Base-by-base conservation (phyloP, 139 green algal genomes). In the Haematococcus lacustris region DNA sequence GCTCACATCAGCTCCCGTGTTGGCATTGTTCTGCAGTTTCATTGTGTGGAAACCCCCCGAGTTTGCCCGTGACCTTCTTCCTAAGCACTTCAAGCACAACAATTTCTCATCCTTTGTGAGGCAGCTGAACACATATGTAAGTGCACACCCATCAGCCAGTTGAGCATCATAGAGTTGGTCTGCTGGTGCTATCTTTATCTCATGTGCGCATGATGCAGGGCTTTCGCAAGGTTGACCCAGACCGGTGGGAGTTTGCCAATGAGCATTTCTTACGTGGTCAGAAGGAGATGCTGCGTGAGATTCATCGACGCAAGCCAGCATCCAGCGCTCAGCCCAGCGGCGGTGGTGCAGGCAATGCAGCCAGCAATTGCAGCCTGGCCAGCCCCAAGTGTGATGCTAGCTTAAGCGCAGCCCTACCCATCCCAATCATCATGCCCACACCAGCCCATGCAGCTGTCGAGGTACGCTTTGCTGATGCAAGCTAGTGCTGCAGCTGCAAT, bases 221-320 rank as follows among this genome's bases (percentile, higher is more conserved):
- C 50, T 99, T 99, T 75, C 83, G 92, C 17, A 99, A 99, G 71
- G 85, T 95, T 7, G 89, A 99, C 73, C 92, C 95, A 23, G 95
- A 98, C 80, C 82, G 89, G 2, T 98, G 93, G 92, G 90, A 98
- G 86, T 99, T 99, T 85, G 84, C 91, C n/a, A 97, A 98, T 62
- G 89, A 97, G 57, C 77, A 90, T 69, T 99, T 99, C 65, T 50
- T 94, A 1, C 75, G 86, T 1, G 90, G 84, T 30, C 71, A 76
- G 2, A 78, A 81, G 5, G 90, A 98, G 47, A 79, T 93, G 70
- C 85, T 98, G 60, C 69, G 63, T 5, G 77, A 88, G 26, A 98
- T 98, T 50, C 86, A 94, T 33, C 76, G 93, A 1, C 78, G 90
- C 33, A 97, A 97, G 78, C 82, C 82, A 2, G 60, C 76, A 28